phyloP scores from a whole-genome alignment of 1,139 yeast species.

The Suhomyces taliae region DNA sequence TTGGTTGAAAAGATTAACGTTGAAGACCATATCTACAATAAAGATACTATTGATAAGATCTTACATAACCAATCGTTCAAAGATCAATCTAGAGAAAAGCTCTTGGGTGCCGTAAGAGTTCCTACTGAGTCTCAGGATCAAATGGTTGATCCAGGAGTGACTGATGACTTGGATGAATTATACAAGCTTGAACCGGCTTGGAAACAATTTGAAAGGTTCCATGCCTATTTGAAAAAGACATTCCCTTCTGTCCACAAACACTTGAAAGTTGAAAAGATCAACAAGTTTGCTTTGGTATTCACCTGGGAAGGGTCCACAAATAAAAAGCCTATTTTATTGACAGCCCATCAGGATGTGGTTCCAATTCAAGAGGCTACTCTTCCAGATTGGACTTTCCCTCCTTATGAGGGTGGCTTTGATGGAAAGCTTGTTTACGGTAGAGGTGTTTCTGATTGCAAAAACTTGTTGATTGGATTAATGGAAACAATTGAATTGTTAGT shows the following conservation, averaged over 20 bases:
- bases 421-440: conserved; percentile 44
- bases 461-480: conserved; percentile 40
- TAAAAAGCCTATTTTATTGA: conserved; percentile 41
- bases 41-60: conserved; percentile 25
- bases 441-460: conserved; percentile 51
- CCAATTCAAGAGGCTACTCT: conserved; percentile 45
- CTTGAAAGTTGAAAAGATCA: conserved; percentile 31
- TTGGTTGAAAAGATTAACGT: conserved; percentile 34
- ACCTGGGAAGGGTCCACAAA: conserved; percentile 36
- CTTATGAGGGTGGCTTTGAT: conserved; percentile 44
- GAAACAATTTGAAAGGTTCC: conserved; percentile 32
- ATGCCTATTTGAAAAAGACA: conserved; percentile 26
- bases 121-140: conserved; percentile 65
- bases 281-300: conserved; percentile 34
- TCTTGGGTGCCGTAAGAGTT: conserved; percentile 57
- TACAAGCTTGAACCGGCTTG: conserved; percentile 25
- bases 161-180: conserved; percentile 25
- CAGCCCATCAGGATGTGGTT: conserved; percentile 53
- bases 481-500: conserved; percentile 44
- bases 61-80: conserved; percentile 41
- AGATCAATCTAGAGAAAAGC: conserved; percentile 38
- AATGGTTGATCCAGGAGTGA: conserved; percentile 27
- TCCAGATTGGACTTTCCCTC: conserved; percentile 43
- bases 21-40: conserved; percentile 19
- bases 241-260: conserved; percentile 35